These are phyloP conservation scores for Mrakia hoshinonis DNA, from an alignment of 768 basidiomycete species.

Conservation along the genomic window DNA sequence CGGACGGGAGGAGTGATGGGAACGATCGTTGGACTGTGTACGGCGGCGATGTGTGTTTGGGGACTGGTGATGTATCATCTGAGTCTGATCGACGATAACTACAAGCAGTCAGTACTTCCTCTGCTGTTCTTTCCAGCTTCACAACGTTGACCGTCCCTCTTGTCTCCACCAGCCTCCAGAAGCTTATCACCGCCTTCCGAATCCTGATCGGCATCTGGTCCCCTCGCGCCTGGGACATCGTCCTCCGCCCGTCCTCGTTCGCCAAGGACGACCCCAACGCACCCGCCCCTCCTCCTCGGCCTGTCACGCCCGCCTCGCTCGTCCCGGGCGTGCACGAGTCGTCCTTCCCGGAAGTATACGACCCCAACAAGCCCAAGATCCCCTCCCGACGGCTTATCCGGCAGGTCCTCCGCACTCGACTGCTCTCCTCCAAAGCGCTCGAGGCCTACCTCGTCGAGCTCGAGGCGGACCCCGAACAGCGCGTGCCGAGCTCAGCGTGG, in stretches of 20 bases:
- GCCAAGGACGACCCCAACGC: slow-evolving; percentile 53
- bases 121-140: background rate
- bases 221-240: slow-evolving; percentile 72
- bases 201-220: slow-evolving; percentile 93
- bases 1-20: slow-evolving; percentile 59
- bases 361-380: slow-evolving; percentile 45
- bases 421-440: slow-evolving; percentile 68
- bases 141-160: background rate
- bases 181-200: slow-evolving; percentile 85
- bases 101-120: slow-evolving; percentile 56
- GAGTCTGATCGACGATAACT: slow-evolving; percentile 74
- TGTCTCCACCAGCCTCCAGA: slow-evolving; percentile 56
- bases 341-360: slow-evolving; percentile 34
- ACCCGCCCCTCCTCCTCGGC: slow-evolving; percentile 25
- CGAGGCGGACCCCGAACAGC: slow-evolving; percentile 5
- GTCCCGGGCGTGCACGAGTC: slow-evolving; percentile 25
- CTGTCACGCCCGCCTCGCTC: slow-evolving; percentile 32
- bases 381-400: slow-evolving; percentile 77
- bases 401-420: slow-evolving; percentile 77
- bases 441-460: slow-evolving; percentile 51
- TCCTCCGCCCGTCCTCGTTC: slow-evolving; percentile 42
- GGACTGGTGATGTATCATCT: slow-evolving; percentile 77
- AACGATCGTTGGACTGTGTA: slow-evolving; percentile 44
- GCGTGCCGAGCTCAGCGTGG: background rate
- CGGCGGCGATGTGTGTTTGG: slow-evolving; percentile 63